phyloP scores from a whole-genome alignment of 805 yeast genomes.

The Pichia gijzeniarum region DNA sequence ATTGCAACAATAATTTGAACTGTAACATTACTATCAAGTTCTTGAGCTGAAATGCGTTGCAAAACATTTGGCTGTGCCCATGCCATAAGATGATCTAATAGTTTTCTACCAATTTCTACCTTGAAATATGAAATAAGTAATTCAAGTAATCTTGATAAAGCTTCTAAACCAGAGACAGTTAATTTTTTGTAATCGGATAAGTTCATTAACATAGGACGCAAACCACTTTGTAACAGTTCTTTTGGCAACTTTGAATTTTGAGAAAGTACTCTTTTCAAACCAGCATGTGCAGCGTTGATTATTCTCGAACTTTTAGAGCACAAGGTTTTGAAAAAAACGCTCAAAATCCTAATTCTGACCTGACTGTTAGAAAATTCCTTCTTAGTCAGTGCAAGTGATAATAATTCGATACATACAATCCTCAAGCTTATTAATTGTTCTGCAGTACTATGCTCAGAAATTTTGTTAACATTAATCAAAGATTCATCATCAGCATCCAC shows the following conservation, averaged over 20 bases:
- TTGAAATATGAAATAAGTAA: slow-evolving; percentile 86
- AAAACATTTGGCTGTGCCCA: slow-evolving; percentile 87
- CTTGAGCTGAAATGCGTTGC: slow-evolving; percentile 71
- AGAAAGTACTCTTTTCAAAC: slow-evolving; percentile 73
- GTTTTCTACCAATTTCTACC: slow-evolving; percentile 91
- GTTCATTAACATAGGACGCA: slow-evolving; percentile 93
- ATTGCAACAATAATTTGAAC: slow-evolving; percentile 87
- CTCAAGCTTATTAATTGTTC: slow-evolving; percentile 83
- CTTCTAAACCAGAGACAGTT: slow-evolving; percentile 85
- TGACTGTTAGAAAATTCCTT: slow-evolving; percentile 68
- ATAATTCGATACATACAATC: slow-evolving; percentile 79
- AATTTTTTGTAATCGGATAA: slow-evolving; percentile 88
- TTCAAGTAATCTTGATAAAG: slow-evolving; percentile 80
- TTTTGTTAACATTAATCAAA: slow-evolving; percentile 77
- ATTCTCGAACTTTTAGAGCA: slow-evolving; percentile 80
- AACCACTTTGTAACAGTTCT: slow-evolving; percentile 89
- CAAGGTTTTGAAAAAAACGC: slow-evolving; percentile 91
- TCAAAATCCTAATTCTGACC: slow-evolving; percentile 77
- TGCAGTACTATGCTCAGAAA: slow-evolving; percentile 80
- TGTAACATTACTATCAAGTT: slow-evolving; percentile 70
- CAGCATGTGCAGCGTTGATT: slow-evolving; percentile 89
- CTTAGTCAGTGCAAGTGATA: slow-evolving; percentile 77
- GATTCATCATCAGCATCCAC: slow-evolving; percentile 98
- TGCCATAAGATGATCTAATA: slow-evolving; percentile 88
- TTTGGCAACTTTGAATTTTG: slow-evolving; percentile 88